Evolutionary conservation across 2,329 filamentous ascomycete genomes (phyloP).

Genomic region (Trichothecium roseum): DNA sequence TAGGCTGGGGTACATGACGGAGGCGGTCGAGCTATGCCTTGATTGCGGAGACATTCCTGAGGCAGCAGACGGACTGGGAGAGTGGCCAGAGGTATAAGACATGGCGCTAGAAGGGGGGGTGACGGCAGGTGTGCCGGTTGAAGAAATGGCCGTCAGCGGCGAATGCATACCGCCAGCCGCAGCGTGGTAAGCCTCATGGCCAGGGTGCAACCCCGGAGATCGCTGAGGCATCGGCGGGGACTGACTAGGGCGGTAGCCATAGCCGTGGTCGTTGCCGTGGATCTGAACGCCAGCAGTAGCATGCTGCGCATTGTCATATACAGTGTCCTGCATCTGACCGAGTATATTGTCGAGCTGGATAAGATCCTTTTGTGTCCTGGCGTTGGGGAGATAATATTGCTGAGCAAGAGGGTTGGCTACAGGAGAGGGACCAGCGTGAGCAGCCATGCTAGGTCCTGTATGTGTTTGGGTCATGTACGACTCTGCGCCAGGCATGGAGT

Average conservation of each 20-base stretch:
- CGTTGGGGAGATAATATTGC: slow-evolving; percentile 77
- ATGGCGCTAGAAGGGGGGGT: slow-evolving; percentile 67
- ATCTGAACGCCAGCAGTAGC: slow-evolving; percentile 72
- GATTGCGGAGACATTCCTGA: slow-evolving; percentile 59
- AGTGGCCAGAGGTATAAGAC: slow-evolving; percentile 70
- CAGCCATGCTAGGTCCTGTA: slow-evolving; percentile 31
- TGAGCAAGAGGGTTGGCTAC: slow-evolving; percentile 50
- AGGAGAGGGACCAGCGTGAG: slow-evolving; percentile 42
- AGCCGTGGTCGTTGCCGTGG: slow-evolving; percentile 55
- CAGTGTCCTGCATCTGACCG: slow-evolving; percentile 90
- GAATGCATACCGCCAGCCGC: slow-evolving; percentile 50
- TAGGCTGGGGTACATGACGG: slow-evolving; percentile 65
- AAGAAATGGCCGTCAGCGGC: slow-evolving; percentile 46
- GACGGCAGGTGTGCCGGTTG: slow-evolving; percentile 62
- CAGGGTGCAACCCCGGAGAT: slow-evolving; percentile 16
- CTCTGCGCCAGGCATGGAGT: slow-evolving; percentile 27
- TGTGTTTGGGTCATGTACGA: slow-evolving; percentile 38
- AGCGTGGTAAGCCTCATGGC: slow-evolving; percentile 26
- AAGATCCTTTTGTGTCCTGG: slow-evolving; percentile 88
- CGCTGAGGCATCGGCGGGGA: slow-evolving; percentile 36
- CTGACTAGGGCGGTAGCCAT: slow-evolving; percentile 47
- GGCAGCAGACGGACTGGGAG: slow-evolving; percentile 55
- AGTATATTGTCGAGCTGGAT: slow-evolving; percentile 90
- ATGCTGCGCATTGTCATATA: slow-evolving; percentile 85
- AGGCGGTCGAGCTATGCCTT: slow-evolving; percentile 47